A percentile compares a stretch with the other conserved stretches of the same genome.
These are phyloP conservation scores for Globisporangium radiosum DNA, from an alignment of 352 stramenopile genomes.

Conservation along the genomic window DNA sequence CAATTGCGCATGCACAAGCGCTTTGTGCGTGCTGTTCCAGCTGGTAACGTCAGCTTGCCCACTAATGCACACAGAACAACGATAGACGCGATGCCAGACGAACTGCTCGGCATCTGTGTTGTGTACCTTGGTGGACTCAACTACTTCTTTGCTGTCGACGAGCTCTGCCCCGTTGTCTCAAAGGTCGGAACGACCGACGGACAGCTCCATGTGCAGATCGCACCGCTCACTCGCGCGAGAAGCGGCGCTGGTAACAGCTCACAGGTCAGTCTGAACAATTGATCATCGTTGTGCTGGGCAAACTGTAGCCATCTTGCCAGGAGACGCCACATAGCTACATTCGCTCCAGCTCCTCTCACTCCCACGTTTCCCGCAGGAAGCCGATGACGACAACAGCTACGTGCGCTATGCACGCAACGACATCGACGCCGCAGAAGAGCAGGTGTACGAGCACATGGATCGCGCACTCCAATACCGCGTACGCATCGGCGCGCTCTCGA, in stretches of 20 bases:
- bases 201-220: conserved; percentile 35
- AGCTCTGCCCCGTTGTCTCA: conserved; percentile 43
- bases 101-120: conserved; percentile 43
- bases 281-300: neutral
- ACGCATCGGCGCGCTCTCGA: conserved; percentile 16
- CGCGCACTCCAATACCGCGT: conserved; percentile 41
- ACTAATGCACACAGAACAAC: no score
- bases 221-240: conserved; percentile 19
- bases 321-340: neutral
- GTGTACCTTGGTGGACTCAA: conserved; percentile 53
- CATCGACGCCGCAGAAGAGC: conserved; percentile 37
- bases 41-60: no score
- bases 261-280: neutral
- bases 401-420: conserved; percentile 22
- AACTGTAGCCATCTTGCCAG: conserved; percentile 1
- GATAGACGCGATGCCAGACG: neutral
- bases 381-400: conserved; percentile 18
- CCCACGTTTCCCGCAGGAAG: neutral
- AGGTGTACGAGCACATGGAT: conserved; percentile 48
- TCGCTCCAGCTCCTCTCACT: neutral
- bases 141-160: conserved; percentile 51
- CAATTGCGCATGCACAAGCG: no score
- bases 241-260: conserved; percentile 16
- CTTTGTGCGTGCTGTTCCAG: no score
- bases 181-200: conserved; percentile 36